phyloP scores from a whole-genome alignment of 345 rosid genomes.

The Citrus hindsii region DNA sequence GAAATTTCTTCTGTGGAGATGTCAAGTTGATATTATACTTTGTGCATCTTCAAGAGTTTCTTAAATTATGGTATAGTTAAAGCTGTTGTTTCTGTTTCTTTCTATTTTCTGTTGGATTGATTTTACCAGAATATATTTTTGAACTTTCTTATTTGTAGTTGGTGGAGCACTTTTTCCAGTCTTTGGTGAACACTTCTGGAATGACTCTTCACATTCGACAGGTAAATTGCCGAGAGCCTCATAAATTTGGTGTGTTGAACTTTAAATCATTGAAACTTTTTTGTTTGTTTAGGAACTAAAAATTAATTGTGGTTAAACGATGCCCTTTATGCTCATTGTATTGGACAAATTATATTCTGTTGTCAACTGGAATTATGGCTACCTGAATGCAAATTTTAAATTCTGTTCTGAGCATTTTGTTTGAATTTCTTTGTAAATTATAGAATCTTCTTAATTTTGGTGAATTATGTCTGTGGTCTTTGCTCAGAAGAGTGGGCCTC shows the following conservation, averaged over 20 bases:
- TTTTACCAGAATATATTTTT: conserved; percentile 3
- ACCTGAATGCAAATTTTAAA: neutral
- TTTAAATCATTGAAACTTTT: neutral
- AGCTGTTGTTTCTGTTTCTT: neutral
- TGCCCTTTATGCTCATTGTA: neutral
- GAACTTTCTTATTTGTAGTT: conserved; percentile 40
- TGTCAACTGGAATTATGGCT: neutral
- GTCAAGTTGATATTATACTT: neutral
- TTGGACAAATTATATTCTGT: neutral
- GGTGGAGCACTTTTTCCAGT: conserved; percentile 95
- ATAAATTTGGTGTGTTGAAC: conserved; percentile 2
- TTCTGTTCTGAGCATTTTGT: neutral
- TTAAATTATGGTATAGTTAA: neutral
- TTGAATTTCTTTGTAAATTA: neutral
- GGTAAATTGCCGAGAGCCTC: conserved; percentile 34
- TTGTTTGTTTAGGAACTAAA: neutral
- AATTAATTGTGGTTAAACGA: neutral
- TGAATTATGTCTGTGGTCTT: neutral
- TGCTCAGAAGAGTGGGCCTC: neutral
- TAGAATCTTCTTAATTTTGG: neutral
- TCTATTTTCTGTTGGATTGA: neutral
- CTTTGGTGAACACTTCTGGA: conserved; percentile 87
- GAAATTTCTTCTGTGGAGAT: neutral
- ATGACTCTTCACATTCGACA: conserved; percentile 96
- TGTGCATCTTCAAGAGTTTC: neutral